Conservation (phyloP, 306 rosid genomes). For the Calophaca sinica region DNA sequence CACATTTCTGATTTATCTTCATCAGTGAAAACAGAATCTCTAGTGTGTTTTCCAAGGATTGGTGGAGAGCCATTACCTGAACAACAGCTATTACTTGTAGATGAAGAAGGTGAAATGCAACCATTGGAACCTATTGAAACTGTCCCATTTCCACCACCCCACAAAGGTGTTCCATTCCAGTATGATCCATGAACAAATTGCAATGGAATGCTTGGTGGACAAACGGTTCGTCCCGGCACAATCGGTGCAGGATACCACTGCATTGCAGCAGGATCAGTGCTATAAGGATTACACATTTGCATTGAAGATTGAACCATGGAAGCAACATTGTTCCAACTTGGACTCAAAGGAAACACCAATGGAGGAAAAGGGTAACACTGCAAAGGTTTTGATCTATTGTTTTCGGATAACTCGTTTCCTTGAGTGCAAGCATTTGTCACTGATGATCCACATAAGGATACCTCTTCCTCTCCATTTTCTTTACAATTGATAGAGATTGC, state of each 20-base stretch:
- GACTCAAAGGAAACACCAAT: slow-evolving; percentile 58
- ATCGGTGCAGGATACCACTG: slow-evolving; percentile 57
- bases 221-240: slow-evolving; percentile 56
- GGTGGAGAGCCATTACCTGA: slow-evolving; percentile 53
- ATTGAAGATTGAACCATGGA: slow-evolving; percentile 44
- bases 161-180: slow-evolving; percentile 45
- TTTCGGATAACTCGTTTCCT: slow-evolving; percentile 53
- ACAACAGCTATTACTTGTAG: slow-evolving; percentile 53
- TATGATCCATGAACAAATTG: slow-evolving; percentile 60
- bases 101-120: slow-evolving; percentile 58
- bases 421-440: slow-evolving; percentile 40
- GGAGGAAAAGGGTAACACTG: slow-evolving; percentile 58
- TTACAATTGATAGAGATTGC: slow-evolving; percentile 34
- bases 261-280: slow-evolving; percentile 41
- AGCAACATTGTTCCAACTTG: slow-evolving; percentile 50
- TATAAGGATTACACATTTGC: slow-evolving; percentile 28
- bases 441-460: slow-evolving; percentile 57
- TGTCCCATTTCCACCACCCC: slow-evolving; percentile 31
- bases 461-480: slow-evolving; percentile 56
- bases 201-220: slow-evolving; percentile 55
- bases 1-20: slow-evolving; percentile 52
- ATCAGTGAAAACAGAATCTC: slow-evolving; percentile 48
- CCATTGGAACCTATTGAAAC: slow-evolving; percentile 52
- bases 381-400: slow-evolving; percentile 35
- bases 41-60: slow-evolving; percentile 62